Percentiles rank a stretch among this genome's conserved stretches.
phyloP scores from a whole-genome alignment of 2,329 filamentous ascomycete genomes.

The Sporothrix dimorphospora region DNA sequence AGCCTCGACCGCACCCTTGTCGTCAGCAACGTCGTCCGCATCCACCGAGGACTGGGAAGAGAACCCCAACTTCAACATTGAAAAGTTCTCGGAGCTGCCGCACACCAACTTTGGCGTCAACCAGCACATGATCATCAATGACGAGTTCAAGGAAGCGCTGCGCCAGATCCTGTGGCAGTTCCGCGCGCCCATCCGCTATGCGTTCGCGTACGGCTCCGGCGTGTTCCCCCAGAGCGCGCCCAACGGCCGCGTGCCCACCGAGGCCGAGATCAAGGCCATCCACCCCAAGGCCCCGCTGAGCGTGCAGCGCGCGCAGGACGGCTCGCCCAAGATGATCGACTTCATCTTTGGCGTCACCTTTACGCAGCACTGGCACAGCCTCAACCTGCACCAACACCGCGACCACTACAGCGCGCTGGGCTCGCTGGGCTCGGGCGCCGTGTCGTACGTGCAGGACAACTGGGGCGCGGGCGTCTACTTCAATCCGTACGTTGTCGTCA shows the following conservation, averaged over 20 bases:
- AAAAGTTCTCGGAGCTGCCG: slow-evolving; percentile 74
- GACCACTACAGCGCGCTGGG: slow-evolving; percentile 90
- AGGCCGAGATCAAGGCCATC: slow-evolving; percentile 63
- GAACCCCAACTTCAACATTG: slow-evolving; percentile 70
- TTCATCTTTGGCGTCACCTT: slow-evolving; percentile 96
- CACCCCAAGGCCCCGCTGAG: slow-evolving; percentile 83
- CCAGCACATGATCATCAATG: slow-evolving; percentile 93
- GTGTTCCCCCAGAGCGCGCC: slow-evolving; percentile 79
- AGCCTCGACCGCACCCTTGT: slow-evolving; percentile 34
- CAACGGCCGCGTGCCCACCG: slow-evolving; percentile 57
- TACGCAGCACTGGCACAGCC: slow-evolving; percentile 93
- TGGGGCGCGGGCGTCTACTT: slow-evolving; percentile 97
- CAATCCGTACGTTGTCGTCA: slow-evolving; percentile 92
- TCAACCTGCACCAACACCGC: slow-evolving; percentile 86
- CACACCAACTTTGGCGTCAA: slow-evolving; percentile 87
- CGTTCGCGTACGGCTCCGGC: slow-evolving; percentile 95
- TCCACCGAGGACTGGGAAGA: slow-evolving; percentile 69
- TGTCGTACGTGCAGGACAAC: slow-evolving; percentile 82
- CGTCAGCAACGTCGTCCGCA: slow-evolving; percentile 32
- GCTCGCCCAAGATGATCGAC: slow-evolving; percentile 94
- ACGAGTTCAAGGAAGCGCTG: slow-evolving; percentile 90
- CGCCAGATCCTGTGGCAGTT: slow-evolving; percentile 90
- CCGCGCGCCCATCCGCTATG: slow-evolving; percentile 89
- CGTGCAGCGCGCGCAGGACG: slow-evolving; percentile 82
- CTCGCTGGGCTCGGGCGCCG: slow-evolving; percentile 79